Base-by-base conservation (phyloP, 1,284 basidiomycete genomes). In the Trametes sp. region DNA sequence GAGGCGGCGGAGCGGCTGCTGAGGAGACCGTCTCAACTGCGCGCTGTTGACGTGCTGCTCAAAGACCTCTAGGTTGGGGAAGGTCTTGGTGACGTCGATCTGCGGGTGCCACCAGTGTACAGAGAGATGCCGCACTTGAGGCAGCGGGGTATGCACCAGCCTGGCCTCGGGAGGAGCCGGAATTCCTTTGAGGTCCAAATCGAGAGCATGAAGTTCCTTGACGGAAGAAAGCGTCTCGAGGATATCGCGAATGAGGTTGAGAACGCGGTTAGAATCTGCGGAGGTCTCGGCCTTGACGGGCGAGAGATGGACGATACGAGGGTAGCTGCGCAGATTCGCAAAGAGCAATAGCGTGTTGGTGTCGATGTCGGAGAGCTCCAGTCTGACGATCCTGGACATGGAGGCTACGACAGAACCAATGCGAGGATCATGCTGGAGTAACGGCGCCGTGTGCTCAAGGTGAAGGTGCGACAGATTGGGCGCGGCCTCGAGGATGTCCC, bases 1-100 rank as follows among this genome's bases (percentile, higher is more conserved):
- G 19, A 64, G 55, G 13, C 63, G 58, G 19, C 63, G 54, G 29
- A 64, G 33, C 6, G 63, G 54, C 23, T 33, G 38, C 11, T 57
- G 19, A 7, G 58, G 26, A 29, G 54, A 33, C 45, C 53, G 45
- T 35, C 51, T 35, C 36, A 64, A 29, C 23, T 54, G 59, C n/a
- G 33, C 31, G 46, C 54, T 58, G 51, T 55, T 61, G 55, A 64
- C 48, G 16, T 60, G 63, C 46, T 64, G 63, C 33, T 64, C 63
- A 21, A 51, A 52, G 10, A 61, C 46, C 8, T 53, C 45, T 8
- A 64, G 36, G 45, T 64, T 64, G 2, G 63, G 63, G 33, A 64
- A 64, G 11, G 59, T 41, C 41, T 56, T 44, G 4, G 55, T 51
- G 11, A 64, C 52, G 36, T 64, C 59, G 23, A 64, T 4, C 16